Base-by-base conservation (phyloP, 495 filamentous ascomycete species). In the Penicillium verhagenii region DNA sequence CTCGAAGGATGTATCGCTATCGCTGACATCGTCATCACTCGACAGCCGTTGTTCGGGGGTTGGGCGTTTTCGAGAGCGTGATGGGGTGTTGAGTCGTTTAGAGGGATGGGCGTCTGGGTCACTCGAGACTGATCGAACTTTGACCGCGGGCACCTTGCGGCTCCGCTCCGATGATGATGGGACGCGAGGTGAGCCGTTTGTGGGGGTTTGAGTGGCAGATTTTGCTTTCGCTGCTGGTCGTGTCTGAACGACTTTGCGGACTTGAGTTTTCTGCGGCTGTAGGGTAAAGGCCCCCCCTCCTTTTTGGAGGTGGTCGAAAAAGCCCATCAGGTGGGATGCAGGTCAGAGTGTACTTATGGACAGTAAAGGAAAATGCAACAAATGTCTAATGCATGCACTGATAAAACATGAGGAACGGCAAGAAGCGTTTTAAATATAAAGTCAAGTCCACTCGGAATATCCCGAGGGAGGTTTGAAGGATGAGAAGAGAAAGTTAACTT, bases 241-340 rank as follows among this genome's bases (percentile, higher is more conserved):
- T 45, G 68, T 61, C 45, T 77, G 73, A 31, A 76, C 70, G 42
- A 79, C 71, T 62, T 79, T 77, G 55, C 78, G 76, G 13, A 77
- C 75, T 54, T 77, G 71, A 19, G 76, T 63, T 33, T 76, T 76
- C 57, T 79, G 73, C n/a, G 77, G 63, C 51, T 81, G 77, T 47
- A 81, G 60, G 19, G 78, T 76, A 39, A 77, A 75, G 38, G 63
- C 70, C 57, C 77, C 77, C 56, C 76, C 77, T 66, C 74, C 73
- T 70, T 79, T 82, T 47, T 82, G 79, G 50, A 82, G 70, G 58
- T 80, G 76, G 60, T 81, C 77, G 60, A 82, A 82, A 64, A 79
- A 79, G 49, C 78, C 78, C 79, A 82, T 82, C 51, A 53, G 39
- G 40, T 20, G 19, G 39, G 31, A 44, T 33, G 44, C 37, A 29